Percentiles rank a stretch among this genome's conserved stretches.
phyloP scores from a whole-genome alignment of 2,329 filamentous ascomycete species.

The Davidsoniella eucalypti region DNA sequence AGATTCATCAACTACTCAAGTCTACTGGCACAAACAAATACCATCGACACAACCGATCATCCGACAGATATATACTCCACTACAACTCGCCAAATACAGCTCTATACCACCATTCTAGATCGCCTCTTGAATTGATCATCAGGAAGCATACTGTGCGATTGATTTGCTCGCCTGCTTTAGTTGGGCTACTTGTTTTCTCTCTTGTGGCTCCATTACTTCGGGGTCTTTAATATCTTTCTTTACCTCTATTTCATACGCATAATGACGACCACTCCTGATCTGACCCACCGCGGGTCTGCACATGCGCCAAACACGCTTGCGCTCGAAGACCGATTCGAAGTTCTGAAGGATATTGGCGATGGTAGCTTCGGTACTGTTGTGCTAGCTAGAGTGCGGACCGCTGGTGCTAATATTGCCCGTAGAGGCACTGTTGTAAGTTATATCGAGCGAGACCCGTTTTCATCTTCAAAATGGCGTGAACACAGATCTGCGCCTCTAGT shows the following conservation, averaged over 20 bases:
- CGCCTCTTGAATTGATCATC: too few species aligned
- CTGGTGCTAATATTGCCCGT: conserved; percentile 74
- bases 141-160: too few species aligned
- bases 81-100: too few species aligned
- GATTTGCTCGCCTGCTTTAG: not conserved
- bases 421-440: conserved; percentile 75
- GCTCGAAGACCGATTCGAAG: conserved; percentile 88
- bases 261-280: conserved; percentile 37
- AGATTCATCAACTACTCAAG: too few species aligned
- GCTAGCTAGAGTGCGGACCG: conserved; percentile 77
- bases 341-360: conserved; percentile 96
- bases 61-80: too few species aligned
- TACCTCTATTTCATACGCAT: conserved; percentile 4
- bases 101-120: too few species aligned
- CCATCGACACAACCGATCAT: too few species aligned
- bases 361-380: conserved; percentile 96
- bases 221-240: conserved; percentile 12
- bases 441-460: too few species aligned
- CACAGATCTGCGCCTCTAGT: not conserved
- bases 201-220: conserved; percentile 14
- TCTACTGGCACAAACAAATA: too few species aligned
- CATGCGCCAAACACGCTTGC: conserved; percentile 36
- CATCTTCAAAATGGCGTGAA: too few species aligned
- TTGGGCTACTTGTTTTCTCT: conserved; percentile 6
- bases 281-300: conserved; percentile 50